A percentile compares a stretch with the other conserved stretches of the same genome.
These are phyloP conservation scores for Entomortierella lignicola DNA, from an alignment of 192 early-diverging fungal genomes.

Conservation along the genomic window DNA sequence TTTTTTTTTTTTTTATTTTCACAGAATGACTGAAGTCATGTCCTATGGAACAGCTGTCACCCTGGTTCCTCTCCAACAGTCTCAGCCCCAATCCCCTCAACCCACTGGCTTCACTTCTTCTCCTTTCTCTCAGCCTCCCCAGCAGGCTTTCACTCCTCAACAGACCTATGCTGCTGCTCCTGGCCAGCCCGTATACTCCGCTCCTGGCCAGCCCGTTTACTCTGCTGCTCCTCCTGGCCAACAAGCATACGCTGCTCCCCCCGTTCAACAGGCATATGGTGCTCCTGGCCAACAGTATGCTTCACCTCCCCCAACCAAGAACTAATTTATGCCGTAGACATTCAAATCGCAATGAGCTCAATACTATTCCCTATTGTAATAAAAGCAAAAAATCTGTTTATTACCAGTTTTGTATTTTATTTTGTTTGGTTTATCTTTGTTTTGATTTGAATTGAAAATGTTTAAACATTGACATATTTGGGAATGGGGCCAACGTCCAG, in stretches of 20 bases:
- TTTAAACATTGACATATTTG: constrained; percentile 13
- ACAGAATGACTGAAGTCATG: constrained; percentile 49
- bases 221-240: not conserved
- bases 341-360: no score
- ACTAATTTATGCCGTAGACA: no score
- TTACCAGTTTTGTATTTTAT: no score
- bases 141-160: constrained; percentile 4
- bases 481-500: constrained; percentile 47
- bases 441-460: not conserved
- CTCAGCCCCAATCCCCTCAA: constrained; percentile 12
- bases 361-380: no score
- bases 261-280: no score
- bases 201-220: no score
- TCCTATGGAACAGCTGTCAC: constrained; percentile 43
- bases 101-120: not conserved
- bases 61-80: constrained; percentile 38
- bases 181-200: not conserved
- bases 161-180: not conserved
- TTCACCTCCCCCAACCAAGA: constrained; percentile 8
- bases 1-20: not conserved
- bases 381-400: no score
- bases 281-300: no score
- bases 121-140: constrained; percentile 4
- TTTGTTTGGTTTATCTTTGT: not conserved
- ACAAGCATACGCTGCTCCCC: not conserved